Evolutionary conservation across 176 grass and related monocot genomes (phyloP).

Genomic region (Avena atlantica): DNA sequence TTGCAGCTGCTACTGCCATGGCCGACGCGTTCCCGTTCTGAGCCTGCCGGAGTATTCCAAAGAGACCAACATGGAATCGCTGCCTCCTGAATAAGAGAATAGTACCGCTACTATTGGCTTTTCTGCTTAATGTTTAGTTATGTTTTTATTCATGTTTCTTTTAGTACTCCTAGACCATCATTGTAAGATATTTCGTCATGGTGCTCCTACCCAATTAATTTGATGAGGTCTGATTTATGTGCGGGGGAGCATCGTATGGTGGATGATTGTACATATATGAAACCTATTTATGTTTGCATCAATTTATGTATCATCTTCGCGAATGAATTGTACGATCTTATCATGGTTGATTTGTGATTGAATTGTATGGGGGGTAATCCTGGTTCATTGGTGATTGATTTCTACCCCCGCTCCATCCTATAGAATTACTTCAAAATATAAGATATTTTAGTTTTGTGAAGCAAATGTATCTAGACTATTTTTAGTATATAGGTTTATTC

Average conservation of each 20-base stretch:
- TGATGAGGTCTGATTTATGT: background rate
- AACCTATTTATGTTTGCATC: background rate
- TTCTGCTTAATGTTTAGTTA: conserved; percentile 29
- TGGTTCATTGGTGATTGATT: too few relatives aligned
- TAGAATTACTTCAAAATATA: too few relatives aligned
- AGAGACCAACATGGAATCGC: background rate
- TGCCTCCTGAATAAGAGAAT: background rate
- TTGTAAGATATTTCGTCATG: too few relatives aligned
- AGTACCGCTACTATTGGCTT: background rate
- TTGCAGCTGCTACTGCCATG: background rate
- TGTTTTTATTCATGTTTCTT: conserved; percentile 25
- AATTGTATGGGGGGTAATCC: background rate
- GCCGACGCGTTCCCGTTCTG: conserved; percentile 50
- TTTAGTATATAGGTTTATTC: too few relatives aligned
- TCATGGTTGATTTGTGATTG: background rate
- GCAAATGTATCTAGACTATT: too few relatives aligned
- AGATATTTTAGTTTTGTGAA: too few relatives aligned
- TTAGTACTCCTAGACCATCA: conserved; percentile 6
- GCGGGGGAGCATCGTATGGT: background rate
- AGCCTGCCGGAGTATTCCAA: background rate
- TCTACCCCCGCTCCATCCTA: too few relatives aligned
- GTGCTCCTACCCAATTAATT: background rate
- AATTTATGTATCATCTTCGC: background rate
- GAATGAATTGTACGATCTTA: background rate
- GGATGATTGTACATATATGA: background rate